These are phyloP conservation scores for Fusarium sp. DNA, from an alignment of 2,329 filamentous ascomycete species.

Conservation along the genomic window DNA sequence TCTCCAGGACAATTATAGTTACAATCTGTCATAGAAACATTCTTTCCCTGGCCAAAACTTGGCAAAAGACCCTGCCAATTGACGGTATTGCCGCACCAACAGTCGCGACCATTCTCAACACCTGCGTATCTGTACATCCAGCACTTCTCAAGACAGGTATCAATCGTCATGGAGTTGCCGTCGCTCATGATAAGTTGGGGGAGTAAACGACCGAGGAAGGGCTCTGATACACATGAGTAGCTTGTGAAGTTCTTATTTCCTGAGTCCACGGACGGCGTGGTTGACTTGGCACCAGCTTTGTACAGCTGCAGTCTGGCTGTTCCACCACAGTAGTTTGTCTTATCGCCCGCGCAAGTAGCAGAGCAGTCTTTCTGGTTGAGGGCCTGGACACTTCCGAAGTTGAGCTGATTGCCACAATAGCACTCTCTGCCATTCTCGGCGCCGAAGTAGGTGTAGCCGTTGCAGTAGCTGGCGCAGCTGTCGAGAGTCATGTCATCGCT, in stretches of 20 bases:
- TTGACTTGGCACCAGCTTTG: conserved; percentile 27
- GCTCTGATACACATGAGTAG: conserved; percentile 51
- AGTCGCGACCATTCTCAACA: conserved; percentile 53
- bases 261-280: conserved; percentile 41
- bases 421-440: conserved; percentile 53
- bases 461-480: conserved; percentile 47
- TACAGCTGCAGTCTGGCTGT: conserved; percentile 50
- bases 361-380: conserved; percentile 49
- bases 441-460: conserved; percentile 48
- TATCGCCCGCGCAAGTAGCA: conserved; percentile 48
- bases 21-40: conserved; percentile 47
- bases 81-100: conserved; percentile 51
- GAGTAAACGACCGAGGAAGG: conserved; percentile 48
- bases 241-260: conserved; percentile 54
- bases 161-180: conserved; percentile 48
- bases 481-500: conserved; percentile 52
- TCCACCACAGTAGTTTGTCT: conserved; percentile 51
- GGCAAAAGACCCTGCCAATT: conserved; percentile 40
- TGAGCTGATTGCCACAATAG: conserved; percentile 52
- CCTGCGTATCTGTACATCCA: conserved; percentile 50
- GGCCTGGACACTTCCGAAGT: conserved; percentile 43
- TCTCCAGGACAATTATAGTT: conserved; percentile 51
- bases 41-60: conserved; percentile 41
- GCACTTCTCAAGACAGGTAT: conserved; percentile 49
- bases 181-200: conserved; percentile 46